phyloP scores from a whole-genome alignment of 1,284 basidiomycete genomes.

The Papiliotrema flavescens region DNA sequence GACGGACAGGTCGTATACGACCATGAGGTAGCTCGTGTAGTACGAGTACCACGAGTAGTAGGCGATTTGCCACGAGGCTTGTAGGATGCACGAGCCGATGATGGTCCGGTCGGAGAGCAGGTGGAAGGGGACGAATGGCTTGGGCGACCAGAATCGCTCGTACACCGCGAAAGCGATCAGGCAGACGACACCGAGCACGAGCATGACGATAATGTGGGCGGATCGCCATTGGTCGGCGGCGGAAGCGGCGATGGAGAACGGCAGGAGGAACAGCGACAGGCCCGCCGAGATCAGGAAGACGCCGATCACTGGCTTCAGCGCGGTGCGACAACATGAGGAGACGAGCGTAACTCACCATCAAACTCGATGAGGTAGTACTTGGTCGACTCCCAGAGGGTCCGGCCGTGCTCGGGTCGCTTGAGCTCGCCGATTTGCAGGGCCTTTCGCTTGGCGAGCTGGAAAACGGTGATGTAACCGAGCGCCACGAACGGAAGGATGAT shows the following conservation, averaged over 20 bases:
- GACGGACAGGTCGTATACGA: constrained; percentile 44
- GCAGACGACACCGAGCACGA: constrained; percentile 45
- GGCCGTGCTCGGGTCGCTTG: constrained; percentile 12
- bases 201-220: constrained; percentile 44
- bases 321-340: neutral
- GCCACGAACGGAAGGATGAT: constrained; percentile 46
- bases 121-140: constrained; percentile 45
- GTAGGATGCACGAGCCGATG: constrained; percentile 42
- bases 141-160: constrained; percentile 38
- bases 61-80: constrained; percentile 42
- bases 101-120: constrained; percentile 45
- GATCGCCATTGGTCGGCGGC: constrained; percentile 33
- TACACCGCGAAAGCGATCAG: constrained; percentile 43
- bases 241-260: constrained; percentile 44
- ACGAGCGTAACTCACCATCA: constrained; percentile 22
- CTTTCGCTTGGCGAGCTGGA: constrained; percentile 33
- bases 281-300: constrained; percentile 45
- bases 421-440: constrained; percentile 21
- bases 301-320: constrained; percentile 34
- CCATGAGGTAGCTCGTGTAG: constrained; percentile 42
- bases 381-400: constrained; percentile 25
- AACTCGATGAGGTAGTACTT: constrained; percentile 42
- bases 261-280: constrained; percentile 45
- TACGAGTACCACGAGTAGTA: constrained; percentile 43
- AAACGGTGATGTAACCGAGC: constrained; percentile 23